Evolutionary conservation across 345 rosid genomes (phyloP), one percentile per base, ranked within the genome.

Genomic region (Laguncularia racemosa): DNA sequence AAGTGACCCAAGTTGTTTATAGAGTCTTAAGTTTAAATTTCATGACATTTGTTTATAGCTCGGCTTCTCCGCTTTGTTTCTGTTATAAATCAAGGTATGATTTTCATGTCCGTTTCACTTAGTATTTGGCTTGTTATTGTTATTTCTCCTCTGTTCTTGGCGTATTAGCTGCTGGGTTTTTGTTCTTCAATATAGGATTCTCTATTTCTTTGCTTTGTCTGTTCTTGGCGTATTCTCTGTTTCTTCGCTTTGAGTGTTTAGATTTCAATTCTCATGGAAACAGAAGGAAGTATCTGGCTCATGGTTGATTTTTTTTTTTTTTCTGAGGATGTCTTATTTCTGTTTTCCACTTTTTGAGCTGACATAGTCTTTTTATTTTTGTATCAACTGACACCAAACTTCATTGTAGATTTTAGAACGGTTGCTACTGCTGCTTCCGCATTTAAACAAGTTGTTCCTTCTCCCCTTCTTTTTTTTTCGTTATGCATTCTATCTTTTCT

Each of bases 401-500:
- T 56, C 16, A 55, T 17, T 62, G 49, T 33, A 53, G 47, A 58
- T 63, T 72, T 54, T 87, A 85, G 96, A 67, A 89, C 86, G 95
- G 83, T 84, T 45, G 68, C 71, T 58, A 71, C 85, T 71, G 83
- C 85, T 45, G 67, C 69, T 58, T 69, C 85, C 70, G 72, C 64
- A 50, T 79, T 81, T 59, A 74, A 81, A 67, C 88, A 77, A 70
- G 58, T n/a, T n/a, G n/a, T n/a, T n/a, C n/a, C n/a, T n/a, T n/a
- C n/a, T n/a, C n/a, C n/a, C n/a, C n/a, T n/a, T n/a, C n/a, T n/a
- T n/a, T n/a, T n/a, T n/a, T n/a, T n/a, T n/a, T n/a, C n/a, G n/a
- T n/a, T n/a, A n/a, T n/a, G n/a, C n/a, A n/a, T n/a, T n/a, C n/a
- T n/a, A n/a, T n/a, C n/a, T n/a, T n/a, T n/a, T n/a, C n/a, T n/a